Conservation (phyloP, 108 stramenopile genomes). For the Nitzschia sp. region DNA sequence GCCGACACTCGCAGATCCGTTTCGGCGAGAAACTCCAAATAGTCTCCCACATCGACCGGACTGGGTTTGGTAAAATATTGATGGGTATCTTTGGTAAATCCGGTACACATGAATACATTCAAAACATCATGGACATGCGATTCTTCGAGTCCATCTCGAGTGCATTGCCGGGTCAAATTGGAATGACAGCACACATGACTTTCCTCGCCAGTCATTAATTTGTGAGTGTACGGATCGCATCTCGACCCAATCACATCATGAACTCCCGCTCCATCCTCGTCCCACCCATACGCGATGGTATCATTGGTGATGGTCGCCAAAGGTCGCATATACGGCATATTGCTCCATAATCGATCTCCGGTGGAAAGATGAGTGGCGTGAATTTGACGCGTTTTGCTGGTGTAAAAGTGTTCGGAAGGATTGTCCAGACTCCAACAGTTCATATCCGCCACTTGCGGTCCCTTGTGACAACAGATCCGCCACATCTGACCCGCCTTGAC, state of each 20-base stretch:
- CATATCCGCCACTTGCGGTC: constrained; percentile 68
- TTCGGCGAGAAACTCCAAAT: constrained; percentile 67
- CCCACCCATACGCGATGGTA: constrained; percentile 58
- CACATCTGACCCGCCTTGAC: constrained; percentile 51
- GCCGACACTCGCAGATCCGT: constrained; percentile 49
- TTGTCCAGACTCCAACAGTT: constrained; percentile 47
- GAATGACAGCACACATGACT: constrained; percentile 40
- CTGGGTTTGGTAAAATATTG: constrained; percentile 67
- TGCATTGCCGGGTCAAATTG: constrained; percentile 47
- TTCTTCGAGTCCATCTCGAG: constrained; percentile 40
- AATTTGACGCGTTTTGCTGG: constrained; percentile 59
- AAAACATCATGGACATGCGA: constrained; percentile 59
- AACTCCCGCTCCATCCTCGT: constrained; percentile 65
- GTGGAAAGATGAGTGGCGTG: constrained; percentile 56
- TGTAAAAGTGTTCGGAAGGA: constrained; percentile 51
- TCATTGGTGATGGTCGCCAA: constrained; percentile 54
- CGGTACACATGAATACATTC: constrained; percentile 73
- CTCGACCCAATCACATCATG: constrained; percentile 66
- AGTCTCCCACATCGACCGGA: constrained; percentile 67
- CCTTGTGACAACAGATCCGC: constrained; percentile 50
- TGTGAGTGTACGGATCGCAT: constrained; percentile 68
- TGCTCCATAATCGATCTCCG: constrained; percentile 57
- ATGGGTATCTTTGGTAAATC: constrained; percentile 55
- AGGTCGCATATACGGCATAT: constrained; percentile 57
- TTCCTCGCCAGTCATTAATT: constrained; percentile 46